Evolutionary conservation across 1,284 basidiomycete species (phyloP), one percentile per base, ranked within the genome.

Genomic region (Ustilago vetiveriae): DNA sequence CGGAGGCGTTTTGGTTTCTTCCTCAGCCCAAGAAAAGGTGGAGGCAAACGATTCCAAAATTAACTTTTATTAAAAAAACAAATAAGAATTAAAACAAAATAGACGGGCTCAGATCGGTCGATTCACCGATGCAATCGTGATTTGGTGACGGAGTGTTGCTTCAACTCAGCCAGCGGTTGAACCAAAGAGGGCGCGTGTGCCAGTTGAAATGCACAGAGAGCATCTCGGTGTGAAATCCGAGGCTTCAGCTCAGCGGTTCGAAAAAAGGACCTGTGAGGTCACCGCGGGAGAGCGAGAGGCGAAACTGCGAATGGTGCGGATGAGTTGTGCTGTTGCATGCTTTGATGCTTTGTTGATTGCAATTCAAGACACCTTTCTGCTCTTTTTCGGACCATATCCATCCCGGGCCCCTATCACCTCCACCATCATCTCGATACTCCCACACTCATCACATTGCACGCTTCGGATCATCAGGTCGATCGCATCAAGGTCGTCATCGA

Each of bases 401-500:
- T n/a, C n/a, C n/a, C 29, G 17, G 30, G 32, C 49, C 55, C 56
- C 49, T 52, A 53, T 49, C 47, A 36, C 46, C 38, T 45, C 51
- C 42, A 54, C 51, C 58, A 62, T 43, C 47, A 54, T 37, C 56
- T 14, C 22, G 10, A 40, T 19, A 29, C 29, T 38, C 21, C 22
- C n/a, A 35, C 32, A 26, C 21, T 40, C 46, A 13, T 38, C 33
- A 35, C 7, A 6, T 6, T 35, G 2, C 16, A 2, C 7, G 33
- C 4, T n/a, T 35, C 13, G 33, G 7, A 29, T 13, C 27, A 29
- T 13, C 27, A 29, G 27, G 13, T 29, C 27, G 27, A 29, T 29
- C 6, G 27, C 27, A 7, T 29, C 27, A 29, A 7, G 7, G 27
- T 29, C 13, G 27, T 29, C 27, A 29, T 6, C 27, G 27, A 13